Conservation (phyloP, 1,284 basidiomycete species). For the Coriolopsis trogii region DNA sequence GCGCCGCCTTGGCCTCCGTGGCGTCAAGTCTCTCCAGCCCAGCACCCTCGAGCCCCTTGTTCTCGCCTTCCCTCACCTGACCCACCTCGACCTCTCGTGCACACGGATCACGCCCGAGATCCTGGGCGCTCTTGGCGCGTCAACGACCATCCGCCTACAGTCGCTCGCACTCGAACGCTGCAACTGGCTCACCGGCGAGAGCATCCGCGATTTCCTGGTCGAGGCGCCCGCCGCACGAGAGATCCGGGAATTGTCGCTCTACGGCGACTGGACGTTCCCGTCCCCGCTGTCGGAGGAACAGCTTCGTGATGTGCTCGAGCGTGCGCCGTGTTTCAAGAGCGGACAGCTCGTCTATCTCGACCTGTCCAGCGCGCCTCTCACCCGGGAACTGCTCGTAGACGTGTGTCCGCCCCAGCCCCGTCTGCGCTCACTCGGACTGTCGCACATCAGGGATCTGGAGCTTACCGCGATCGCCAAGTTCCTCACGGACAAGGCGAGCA, state of each 20-base stretch:
- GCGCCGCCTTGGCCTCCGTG: conserved; percentile 83
- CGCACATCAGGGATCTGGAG: conserved; percentile 77
- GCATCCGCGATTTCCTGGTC: conserved; percentile 78
- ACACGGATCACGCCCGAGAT: conserved; percentile 84
- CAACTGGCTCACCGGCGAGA: conserved; percentile 79
- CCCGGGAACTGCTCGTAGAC: conserved; percentile 59
- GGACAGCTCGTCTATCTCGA: conserved; percentile 88
- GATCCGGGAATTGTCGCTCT: conserved; percentile 84
- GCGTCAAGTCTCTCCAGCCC: conserved; percentile 77
- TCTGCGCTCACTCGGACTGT: conserved; percentile 87
- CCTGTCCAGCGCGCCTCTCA: conserved; percentile 82
- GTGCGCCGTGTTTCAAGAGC: conserved; percentile 81
- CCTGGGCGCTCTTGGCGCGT: conserved; percentile 67
- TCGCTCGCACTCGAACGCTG: conserved; percentile 91
- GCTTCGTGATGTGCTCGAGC: conserved; percentile 67
- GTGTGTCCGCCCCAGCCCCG: conserved; percentile 69
- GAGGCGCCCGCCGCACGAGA: conserved; percentile 65
- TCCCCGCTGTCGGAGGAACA: conserved; percentile 79
- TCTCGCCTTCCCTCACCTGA: conserved; percentile 84
- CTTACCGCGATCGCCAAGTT: conserved; percentile 74
- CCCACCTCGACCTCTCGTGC: conserved; percentile 88
- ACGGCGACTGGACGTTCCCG: conserved; percentile 86
- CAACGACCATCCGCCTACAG: conserved; percentile 66
- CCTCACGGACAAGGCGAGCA: conserved; percentile 67
- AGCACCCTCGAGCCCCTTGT: conserved; percentile 81